A percentile compares a stretch with the other conserved stretches of the same genome.
These are phyloP conservation scores for Aureobasidium sp. DNA, from an alignment of 2,329 filamentous ascomycete species.

Conservation along the genomic window DNA sequence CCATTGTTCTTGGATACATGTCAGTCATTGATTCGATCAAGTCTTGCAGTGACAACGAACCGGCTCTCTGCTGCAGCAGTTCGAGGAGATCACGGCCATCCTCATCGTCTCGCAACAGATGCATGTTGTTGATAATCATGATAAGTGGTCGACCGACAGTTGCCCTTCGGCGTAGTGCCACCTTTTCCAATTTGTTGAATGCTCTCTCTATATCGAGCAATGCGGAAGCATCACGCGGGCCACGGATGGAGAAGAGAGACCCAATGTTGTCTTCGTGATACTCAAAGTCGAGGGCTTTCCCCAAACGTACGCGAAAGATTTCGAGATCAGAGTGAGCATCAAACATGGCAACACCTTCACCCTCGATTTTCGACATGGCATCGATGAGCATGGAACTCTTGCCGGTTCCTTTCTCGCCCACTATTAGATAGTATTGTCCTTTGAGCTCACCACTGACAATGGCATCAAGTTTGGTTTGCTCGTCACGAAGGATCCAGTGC, in stretches of 20 bases:
- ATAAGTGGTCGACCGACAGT: slow-evolving; percentile 62
- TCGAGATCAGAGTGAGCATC: slow-evolving; percentile 93
- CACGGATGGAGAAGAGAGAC: slow-evolving; percentile 87
- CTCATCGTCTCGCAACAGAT: slow-evolving; percentile 83
- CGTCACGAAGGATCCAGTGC: slow-evolving; percentile 40
- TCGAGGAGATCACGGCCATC: slow-evolving; percentile 88
- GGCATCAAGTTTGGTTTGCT: slow-evolving; percentile 54
- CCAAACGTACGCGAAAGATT: slow-evolving; percentile 86
- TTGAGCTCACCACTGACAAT: slow-evolving; percentile 65
- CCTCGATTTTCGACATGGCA: slow-evolving; percentile 87
- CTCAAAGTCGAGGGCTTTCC: slow-evolving; percentile 91
- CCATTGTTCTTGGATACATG: slow-evolving; percentile 64
- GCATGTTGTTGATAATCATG: slow-evolving; percentile 90
- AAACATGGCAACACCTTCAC: slow-evolving; percentile 86
- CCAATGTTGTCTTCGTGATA: slow-evolving; percentile 98
- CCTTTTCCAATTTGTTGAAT: slow-evolving; percentile 96
- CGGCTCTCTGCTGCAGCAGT: slow-evolving; percentile 82
- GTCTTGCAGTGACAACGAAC: background rate
- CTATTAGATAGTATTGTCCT: slow-evolving; percentile 84
- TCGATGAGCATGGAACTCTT: slow-evolving; percentile 97
- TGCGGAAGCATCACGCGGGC: slow-evolving; percentile 84
- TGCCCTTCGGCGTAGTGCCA: slow-evolving; percentile 64
- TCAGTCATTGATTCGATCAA: background rate
- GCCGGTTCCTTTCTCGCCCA: slow-evolving; percentile 93
- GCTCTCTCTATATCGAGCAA: slow-evolving; percentile 92